These are phyloP conservation scores for Royoungia palumana DNA, from an alignment of 768 basidiomycete genomes.

Conservation along the genomic window DNA sequence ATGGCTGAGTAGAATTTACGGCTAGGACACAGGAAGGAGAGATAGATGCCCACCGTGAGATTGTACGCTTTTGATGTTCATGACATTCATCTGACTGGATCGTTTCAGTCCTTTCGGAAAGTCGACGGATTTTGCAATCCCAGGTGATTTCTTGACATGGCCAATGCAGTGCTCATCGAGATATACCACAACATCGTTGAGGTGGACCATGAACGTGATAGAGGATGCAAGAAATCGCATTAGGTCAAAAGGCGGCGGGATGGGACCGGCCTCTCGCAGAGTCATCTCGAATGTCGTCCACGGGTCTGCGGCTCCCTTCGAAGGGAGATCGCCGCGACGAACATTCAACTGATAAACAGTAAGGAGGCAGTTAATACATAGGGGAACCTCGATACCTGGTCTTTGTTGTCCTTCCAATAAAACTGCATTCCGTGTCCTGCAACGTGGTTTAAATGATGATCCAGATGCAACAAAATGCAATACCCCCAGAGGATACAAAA, in stretches of 20 bases:
- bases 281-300: conserved; percentile 94
- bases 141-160: conserved; percentile 59
- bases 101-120: conserved; percentile 56
- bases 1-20: conserved; percentile 45
- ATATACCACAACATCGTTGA: conserved; percentile 74
- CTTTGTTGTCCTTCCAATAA: conserved; percentile 92
- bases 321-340: conserved; percentile 65
- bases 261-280: conserved; percentile 73
- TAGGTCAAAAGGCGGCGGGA: conserved; percentile 84
- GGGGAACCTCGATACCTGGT: conserved; percentile 51
- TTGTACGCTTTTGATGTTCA: conserved; percentile 65
- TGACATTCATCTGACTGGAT: conserved; percentile 55
- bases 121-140: conserved; percentile 46
- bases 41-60: conserved; percentile 49
- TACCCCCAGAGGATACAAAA: conserved; percentile 78
- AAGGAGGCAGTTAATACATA: background rate
- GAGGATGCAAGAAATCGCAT: conserved; percentile 86
- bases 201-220: conserved; percentile 86
- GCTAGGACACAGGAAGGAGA: background rate
- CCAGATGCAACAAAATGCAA: background rate
- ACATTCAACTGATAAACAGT: conserved; percentile 61
- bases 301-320: conserved; percentile 33
- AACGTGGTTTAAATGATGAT: background rate
- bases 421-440: conserved; percentile 90
- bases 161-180: conserved; percentile 76